phyloP scores from a whole-genome alignment of 164 flowering plant species.

The Chimonanthus praecox region DNA sequence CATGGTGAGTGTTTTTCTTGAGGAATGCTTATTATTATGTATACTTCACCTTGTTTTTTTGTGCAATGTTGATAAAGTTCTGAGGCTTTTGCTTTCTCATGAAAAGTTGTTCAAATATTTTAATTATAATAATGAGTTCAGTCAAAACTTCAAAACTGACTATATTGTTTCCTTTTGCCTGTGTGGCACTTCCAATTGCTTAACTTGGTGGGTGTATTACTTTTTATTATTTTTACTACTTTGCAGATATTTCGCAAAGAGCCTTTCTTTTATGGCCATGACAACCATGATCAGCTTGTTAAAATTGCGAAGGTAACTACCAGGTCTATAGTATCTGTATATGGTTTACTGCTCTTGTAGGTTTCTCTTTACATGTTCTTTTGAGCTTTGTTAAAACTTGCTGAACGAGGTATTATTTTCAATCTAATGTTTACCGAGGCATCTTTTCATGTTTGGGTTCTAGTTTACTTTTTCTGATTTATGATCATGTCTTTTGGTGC shows the following conservation, averaged over 20 bases:
- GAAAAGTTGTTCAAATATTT: too few relatives aligned
- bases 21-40: not conserved
- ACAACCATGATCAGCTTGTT: too few relatives aligned
- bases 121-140: too few relatives aligned
- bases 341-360: not conserved
- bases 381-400: not conserved
- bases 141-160: too few relatives aligned
- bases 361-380: not conserved
- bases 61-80: too few relatives aligned
- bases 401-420: too few relatives aligned
- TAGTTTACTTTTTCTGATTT: too few relatives aligned
- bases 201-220: not conserved
- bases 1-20: conserved; percentile 32
- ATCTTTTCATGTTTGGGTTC: too few relatives aligned
- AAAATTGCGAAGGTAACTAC: conserved; percentile 54
- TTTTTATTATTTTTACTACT: not conserved
- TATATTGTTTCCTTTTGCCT: not conserved
- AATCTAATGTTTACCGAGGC: too few relatives aligned
- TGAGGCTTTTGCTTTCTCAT: too few relatives aligned
- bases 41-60: not conserved
- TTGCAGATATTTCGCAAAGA: conserved; percentile 55
- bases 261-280: too few relatives aligned
- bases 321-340: not conserved
- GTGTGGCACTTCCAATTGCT: not conserved
- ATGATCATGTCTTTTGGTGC: too few relatives aligned